Percentiles rank a stretch among this genome's conserved stretches.
Evolutionary conservation across 2,329 filamentous ascomycete genomes (phyloP).

Genomic region (Leptographium wingfieldii): DNA sequence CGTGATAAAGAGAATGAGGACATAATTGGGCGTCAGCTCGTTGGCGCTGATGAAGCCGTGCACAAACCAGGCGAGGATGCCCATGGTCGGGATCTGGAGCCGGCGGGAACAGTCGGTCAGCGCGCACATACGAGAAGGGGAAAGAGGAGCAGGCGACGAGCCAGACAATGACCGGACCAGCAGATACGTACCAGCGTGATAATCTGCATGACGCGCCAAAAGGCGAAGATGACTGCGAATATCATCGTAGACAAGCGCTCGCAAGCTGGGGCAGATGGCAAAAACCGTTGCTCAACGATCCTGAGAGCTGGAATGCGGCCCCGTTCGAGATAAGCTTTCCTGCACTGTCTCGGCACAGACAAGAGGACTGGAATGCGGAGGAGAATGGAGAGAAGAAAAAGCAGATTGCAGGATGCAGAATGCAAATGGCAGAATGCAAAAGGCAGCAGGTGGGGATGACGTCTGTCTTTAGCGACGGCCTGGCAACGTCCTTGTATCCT

Average conservation of each 20-base stretch:
- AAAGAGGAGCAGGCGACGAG: neutral
- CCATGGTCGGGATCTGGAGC: slow-evolving; percentile 47
- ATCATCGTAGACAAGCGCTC: slow-evolving; percentile 31
- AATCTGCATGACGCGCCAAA: slow-evolving; percentile 50
- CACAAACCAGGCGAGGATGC: slow-evolving; percentile 57
- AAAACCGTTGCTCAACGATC: no score
- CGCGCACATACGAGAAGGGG: neutral
- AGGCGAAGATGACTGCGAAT: slow-evolving; percentile 50
- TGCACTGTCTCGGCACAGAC: neutral
- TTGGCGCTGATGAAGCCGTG: slow-evolving; percentile 44
- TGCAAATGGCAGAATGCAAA: neutral
- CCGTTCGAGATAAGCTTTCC: neutral
- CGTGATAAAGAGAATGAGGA: slow-evolving; percentile 57
- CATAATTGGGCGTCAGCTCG: slow-evolving; percentile 45
- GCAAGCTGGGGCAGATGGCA: no score
- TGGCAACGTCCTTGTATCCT: neutral
- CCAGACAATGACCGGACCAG: no score
- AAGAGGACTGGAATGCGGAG: neutral
- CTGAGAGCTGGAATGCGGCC: neutral
- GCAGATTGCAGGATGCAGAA: neutral
- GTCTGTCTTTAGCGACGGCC: no score
- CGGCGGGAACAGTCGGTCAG: neutral
- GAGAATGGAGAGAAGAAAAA: neutral
- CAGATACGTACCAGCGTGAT: slow-evolving; percentile 39
- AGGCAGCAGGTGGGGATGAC: neutral